Conservation (phyloP, 441 rosid genomes). For the Capsella rubella region DNA sequence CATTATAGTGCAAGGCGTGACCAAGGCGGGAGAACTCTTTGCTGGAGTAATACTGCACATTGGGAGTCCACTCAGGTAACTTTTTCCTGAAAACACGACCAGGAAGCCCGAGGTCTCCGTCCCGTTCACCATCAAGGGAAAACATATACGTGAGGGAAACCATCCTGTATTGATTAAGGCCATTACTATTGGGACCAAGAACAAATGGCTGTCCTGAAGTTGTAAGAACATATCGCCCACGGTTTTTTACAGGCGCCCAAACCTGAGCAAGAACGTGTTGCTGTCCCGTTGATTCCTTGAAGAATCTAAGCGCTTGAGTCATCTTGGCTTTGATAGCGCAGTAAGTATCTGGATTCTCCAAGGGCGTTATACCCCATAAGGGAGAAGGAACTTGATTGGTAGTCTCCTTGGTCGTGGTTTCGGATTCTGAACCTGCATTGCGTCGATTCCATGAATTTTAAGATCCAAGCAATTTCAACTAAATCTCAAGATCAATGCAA, state of each 20-base stretch:
- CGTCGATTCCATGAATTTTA: conserved; percentile 9
- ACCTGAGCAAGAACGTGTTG: conserved; percentile 90
- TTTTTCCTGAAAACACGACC: conserved; percentile 88
- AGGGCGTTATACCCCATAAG: conserved; percentile 52
- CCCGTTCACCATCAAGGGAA: conserved; percentile 75
- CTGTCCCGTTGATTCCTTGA: conserved; percentile 84
- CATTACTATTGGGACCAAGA: conserved; percentile 71
- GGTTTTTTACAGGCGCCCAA: conserved; percentile 87
- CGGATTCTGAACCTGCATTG: conserved; percentile 59
- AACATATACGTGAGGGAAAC: conserved; percentile 76
- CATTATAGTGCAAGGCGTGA: conserved; percentile 76
- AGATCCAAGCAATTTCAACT: not conserved
- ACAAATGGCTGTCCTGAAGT: conserved; percentile 94
- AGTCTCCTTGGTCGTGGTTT: conserved; percentile 40
- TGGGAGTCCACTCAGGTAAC: conserved; percentile 95
- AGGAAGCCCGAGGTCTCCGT: conserved; percentile 82
- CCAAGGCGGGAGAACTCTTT: conserved; percentile 82
- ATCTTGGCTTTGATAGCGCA: conserved; percentile 81
- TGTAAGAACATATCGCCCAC: conserved; percentile 66
- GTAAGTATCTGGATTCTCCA: conserved; percentile 66
- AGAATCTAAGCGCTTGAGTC: conserved; percentile 80
- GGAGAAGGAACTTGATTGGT: conserved; percentile 56
- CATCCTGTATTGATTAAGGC: conserved; percentile 88
- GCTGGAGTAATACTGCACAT: conserved; percentile 86
- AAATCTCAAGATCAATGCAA: not conserved